Percentiles rank a stretch among this genome's conserved stretches.
phyloP scores from a whole-genome alignment of 1,284 basidiomycete genomes.

The Cystobasidiaceae sp. region DNA sequence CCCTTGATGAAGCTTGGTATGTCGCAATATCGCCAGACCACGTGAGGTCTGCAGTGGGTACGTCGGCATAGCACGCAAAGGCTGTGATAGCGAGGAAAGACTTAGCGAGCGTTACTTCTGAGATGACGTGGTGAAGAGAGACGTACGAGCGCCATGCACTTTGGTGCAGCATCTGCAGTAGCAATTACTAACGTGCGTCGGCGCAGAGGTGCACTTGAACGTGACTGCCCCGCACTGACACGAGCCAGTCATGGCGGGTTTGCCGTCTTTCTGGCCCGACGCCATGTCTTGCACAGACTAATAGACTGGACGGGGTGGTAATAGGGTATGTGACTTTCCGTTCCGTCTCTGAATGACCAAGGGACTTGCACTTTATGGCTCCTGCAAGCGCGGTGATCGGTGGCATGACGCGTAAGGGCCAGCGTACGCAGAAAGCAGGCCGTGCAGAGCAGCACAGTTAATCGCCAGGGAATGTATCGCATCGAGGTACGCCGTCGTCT shows the following conservation, averaged over 20 bases:
- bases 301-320: too few relatives aligned
- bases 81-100: too few relatives aligned
- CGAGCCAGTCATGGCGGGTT: conserved; percentile 16
- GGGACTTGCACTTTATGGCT: too few relatives aligned
- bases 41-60: conserved; percentile 16
- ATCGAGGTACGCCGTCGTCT: not conserved
- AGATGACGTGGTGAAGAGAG: not conserved
- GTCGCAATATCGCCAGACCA: conserved; percentile 13
- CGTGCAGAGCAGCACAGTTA: too few relatives aligned
- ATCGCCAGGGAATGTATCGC: conserved; percentile 9
- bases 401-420: too few relatives aligned
- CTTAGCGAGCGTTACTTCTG: too few relatives aligned
- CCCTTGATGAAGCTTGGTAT: not conserved
- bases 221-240: conserved; percentile 16
- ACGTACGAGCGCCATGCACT: conserved; percentile 25
- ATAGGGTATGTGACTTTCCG: too few relatives aligned
- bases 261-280: too few relatives aligned
- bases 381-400: too few relatives aligned
- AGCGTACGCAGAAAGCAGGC: too few relatives aligned
- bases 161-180: conserved; percentile 22
- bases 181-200: not conserved
- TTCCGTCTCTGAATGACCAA: too few relatives aligned
- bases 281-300: too few relatives aligned
- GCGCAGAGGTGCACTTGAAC: conserved; percentile 1
- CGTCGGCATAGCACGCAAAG: conserved; percentile 9